Conservation (phyloP, 208 protist genomes). For the Trichomonas vaginalis region DNA sequence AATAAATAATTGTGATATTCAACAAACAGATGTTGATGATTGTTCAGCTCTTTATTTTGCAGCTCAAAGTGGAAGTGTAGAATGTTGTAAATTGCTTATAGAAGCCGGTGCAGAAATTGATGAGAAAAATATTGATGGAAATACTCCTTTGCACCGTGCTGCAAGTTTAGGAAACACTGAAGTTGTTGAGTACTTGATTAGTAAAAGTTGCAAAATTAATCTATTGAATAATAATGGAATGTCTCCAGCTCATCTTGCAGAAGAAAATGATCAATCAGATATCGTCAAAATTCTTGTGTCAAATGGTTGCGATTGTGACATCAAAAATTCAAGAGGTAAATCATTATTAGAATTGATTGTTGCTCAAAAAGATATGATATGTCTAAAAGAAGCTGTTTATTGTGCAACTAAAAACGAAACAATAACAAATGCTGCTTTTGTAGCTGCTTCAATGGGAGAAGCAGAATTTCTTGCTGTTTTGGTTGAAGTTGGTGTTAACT, state of each 20-base stretch:
- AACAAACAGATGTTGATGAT: background rate
- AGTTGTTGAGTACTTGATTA: background rate
- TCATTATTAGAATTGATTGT: background rate
- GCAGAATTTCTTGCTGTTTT: background rate
- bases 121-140: background rate
- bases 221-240: background rate
- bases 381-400: background rate
- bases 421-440: background rate
- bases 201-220: background rate
- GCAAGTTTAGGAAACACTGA: background rate
- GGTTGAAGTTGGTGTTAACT: background rate
- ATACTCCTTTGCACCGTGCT: background rate
- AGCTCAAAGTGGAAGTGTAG: background rate
- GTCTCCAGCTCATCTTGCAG: background rate
- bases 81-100: background rate
- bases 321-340: background rate
- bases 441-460: background rate
- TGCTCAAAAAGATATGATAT: background rate
- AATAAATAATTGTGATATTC: background rate
- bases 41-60: background rate
- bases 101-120: background rate
- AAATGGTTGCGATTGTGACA: background rate
- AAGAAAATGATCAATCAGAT: background rate
- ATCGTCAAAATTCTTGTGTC: background rate
- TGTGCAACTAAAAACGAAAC: background rate